phyloP scores from a whole-genome alignment of 768 basidiomycete species.

The Boletus huronensis region DNA sequence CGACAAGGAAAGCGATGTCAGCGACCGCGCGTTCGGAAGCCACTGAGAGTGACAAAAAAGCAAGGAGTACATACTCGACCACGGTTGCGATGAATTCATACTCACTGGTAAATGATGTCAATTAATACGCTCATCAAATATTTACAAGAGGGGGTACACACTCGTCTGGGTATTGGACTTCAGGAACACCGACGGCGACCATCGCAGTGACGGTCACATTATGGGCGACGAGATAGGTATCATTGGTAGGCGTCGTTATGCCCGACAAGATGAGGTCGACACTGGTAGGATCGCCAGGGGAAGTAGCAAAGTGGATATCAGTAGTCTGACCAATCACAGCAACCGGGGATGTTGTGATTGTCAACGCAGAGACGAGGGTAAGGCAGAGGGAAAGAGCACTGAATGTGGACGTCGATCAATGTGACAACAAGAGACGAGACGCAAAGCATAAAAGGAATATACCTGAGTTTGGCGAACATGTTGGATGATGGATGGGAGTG shows the following conservation, averaged over 20 bases:
- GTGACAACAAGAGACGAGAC: background rate
- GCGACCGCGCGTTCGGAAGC: background rate
- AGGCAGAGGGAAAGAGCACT: background rate
- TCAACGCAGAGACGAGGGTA: background rate
- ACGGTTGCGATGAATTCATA: background rate
- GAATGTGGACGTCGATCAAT: background rate
- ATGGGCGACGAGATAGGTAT: background rate
- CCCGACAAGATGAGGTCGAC: background rate
- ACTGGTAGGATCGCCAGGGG: background rate
- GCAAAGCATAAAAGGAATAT: background rate
- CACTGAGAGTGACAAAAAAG: background rate
- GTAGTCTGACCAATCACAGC: background rate
- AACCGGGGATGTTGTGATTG: too few relatives aligned
- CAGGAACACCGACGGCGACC: fast-evolving
- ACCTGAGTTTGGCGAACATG: constrained; percentile 5
- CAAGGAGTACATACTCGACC: background rate
- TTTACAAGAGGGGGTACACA: background rate
- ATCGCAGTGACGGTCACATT: background rate
- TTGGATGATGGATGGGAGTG: too few relatives aligned
- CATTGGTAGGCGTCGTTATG: fast-evolving
- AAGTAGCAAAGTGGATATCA: fast-evolving
- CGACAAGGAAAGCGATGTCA: too few relatives aligned
- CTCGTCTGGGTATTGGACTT: fast-evolving
- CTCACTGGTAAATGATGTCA: background rate
- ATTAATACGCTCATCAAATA: background rate